Base-by-base conservation (phyloP, 805 yeast species). In the Candida rishiriensis region DNA sequence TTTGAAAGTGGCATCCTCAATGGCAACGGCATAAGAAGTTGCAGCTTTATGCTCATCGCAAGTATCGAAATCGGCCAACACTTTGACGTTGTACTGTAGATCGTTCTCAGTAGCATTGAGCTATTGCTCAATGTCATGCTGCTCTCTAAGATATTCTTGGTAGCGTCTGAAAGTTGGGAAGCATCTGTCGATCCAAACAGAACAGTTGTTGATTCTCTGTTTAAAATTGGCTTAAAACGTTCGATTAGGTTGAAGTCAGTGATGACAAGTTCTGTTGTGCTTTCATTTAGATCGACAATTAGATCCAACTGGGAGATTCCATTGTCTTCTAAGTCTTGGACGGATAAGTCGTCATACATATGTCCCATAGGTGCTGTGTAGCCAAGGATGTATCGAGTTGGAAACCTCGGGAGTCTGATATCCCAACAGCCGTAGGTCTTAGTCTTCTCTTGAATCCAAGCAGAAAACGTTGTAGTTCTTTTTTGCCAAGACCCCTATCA, bases 171-270 rank as follows among this genome's bases (percentile, higher is more conserved):
- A 4, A 12, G 21, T n/a, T 5, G 10, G n/a, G 10, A 6, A 26
- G 12, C 10, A 21, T 32, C 36, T 5, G 12, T 8, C 30, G 26
- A 39, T 4, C 41, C 41, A 39, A 39, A 39, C n/a, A 13, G n/a
- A 31, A 39, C 31, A 18, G 33, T 17, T 3, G 41, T 14, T 6
- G 15, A 7, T 10, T 11, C 18, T 21, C 26, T 21, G 13, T 29
- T 11, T 7, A 39, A 5, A 5, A 21, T 29, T 11, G 17, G 17
- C 18, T 39, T 39, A 30, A 39, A 32, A 13, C 29, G 33, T 29
- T 21, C 26, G 7, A 39, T n/a, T 14, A 33, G 11, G 10, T 39
- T 21, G 18, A 39, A 13, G 13, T 58, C 70, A 8, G 14, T n/a
- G 13, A 8, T 17, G n/a, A 21, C 15, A 6, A 7, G 11, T 10